Evolutionary conservation across 225 moss, liverwort and hornwort genomes (phyloP).

Genomic region (Lunularia cruciata): DNA sequence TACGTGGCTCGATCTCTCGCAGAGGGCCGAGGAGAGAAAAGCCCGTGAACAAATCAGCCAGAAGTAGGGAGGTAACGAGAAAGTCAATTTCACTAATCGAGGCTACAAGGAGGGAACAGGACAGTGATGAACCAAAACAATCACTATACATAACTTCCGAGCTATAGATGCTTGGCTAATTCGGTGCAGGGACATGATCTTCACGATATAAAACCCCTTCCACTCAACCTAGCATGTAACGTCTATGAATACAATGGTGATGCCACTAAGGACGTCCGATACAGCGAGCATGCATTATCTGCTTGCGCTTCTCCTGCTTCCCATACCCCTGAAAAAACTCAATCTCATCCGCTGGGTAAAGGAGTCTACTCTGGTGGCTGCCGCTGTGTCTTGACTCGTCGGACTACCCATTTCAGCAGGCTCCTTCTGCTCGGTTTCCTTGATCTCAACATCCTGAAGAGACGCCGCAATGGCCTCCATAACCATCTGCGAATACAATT

Average conservation of each 20-base stretch:
- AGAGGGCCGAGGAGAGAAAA: not conserved
- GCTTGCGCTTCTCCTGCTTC: constrained; percentile 50
- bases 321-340: constrained; percentile 67
- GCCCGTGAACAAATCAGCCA: not conserved
- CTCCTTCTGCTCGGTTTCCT: constrained; percentile 69
- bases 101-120: constrained; percentile 5
- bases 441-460: constrained; percentile 82
- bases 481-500: constrained; percentile 72
- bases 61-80: not conserved
- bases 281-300: constrained; percentile 20
- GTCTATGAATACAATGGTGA: constrained; percentile 32
- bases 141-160: constrained; percentile 39
- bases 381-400: constrained; percentile 45
- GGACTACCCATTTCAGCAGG: constrained; percentile 39
- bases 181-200: constrained; percentile 8
- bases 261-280: constrained; percentile 11
- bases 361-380: constrained; percentile 60
- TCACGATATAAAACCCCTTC: constrained; percentile 2
- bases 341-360: constrained; percentile 78
- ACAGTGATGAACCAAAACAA: constrained; percentile 29
- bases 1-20: not conserved
- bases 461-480: constrained; percentile 99
- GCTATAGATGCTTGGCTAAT: constrained; percentile 11
- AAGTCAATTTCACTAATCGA: constrained; percentile 22
- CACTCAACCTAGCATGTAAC: constrained; percentile 10